A percentile compares a stretch with the other conserved stretches of the same genome.
Conservation (phyloP, 2,329 filamentous ascomycete genomes). For the Penicillium sp. region DNA sequence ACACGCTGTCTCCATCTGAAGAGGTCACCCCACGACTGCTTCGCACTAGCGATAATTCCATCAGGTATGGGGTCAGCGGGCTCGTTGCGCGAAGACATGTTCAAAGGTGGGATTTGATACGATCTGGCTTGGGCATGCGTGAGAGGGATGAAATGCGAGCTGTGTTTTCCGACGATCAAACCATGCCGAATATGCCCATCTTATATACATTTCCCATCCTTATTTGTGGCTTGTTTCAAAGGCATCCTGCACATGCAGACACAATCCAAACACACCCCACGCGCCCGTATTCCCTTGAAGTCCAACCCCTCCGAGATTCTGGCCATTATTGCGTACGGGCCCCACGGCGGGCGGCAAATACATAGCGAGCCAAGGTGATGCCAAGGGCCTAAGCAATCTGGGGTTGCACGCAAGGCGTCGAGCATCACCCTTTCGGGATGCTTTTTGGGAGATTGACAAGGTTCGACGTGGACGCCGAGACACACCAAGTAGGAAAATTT, state of each 20-base stretch:
- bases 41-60: slow-evolving; percentile 67
- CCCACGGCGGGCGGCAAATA: slow-evolving; percentile 23
- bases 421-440: slow-evolving; percentile 4
- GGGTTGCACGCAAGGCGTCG: slow-evolving; percentile 15
- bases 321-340: slow-evolving; percentile 12
- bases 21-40: slow-evolving; percentile 67
- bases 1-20: slow-evolving; percentile 78
- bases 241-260: slow-evolving; percentile 11
- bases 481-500: slow-evolving; percentile 6
- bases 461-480: slow-evolving; percentile 10
- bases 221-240: slow-evolving; percentile 15
- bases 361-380: slow-evolving; percentile 28
- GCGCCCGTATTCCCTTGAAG: neutral
- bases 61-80: slow-evolving; percentile 70
- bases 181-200: neutral
- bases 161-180: neutral
- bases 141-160: neutral
- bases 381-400: slow-evolving; percentile 28
- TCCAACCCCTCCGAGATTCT: slow-evolving; percentile 4
- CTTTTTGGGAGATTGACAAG: neutral
- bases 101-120: neutral
- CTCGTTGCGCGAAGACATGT: slow-evolving; percentile 39
- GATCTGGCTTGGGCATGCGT: neutral
- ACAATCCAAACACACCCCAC: slow-evolving; percentile 16
- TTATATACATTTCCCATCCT: slow-evolving; percentile 20